Conservation (phyloP, 2,329 filamentous ascomycete species). For the Leptosphaerulina australis region DNA sequence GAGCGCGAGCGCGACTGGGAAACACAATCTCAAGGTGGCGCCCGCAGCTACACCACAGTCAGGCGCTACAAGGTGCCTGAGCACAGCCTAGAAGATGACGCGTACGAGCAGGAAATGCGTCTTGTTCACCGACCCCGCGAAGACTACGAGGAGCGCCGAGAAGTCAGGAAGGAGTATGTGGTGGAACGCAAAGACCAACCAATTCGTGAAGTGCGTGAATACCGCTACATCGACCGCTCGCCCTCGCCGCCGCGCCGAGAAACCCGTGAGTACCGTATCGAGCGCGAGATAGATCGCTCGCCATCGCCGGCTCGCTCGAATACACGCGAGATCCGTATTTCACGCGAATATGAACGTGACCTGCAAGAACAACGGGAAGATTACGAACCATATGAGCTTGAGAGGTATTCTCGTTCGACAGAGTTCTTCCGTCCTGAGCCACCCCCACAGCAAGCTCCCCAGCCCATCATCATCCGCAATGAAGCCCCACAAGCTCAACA, state of each 20-base stretch:
- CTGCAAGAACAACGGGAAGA: conserved; percentile 34
- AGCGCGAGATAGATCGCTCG: conserved; percentile 58
- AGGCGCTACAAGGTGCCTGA: conserved; percentile 66
- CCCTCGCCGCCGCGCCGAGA: conserved; percentile 54
- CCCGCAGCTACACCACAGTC: conserved; percentile 59
- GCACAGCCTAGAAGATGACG: conserved; percentile 49
- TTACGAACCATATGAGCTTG: conserved; percentile 49
- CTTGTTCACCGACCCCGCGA: conserved; percentile 52
- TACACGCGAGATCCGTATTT: conserved; percentile 42
- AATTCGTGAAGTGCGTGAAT: conserved; percentile 44
- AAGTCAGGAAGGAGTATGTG: conserved; percentile 46
- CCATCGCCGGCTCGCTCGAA: conserved; percentile 53
- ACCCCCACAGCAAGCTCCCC: conserved; percentile 32
- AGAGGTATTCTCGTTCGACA: conserved; percentile 59
- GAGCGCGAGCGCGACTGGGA: conserved; percentile 57
- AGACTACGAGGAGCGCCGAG: conserved; percentile 41
- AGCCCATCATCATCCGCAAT: conserved; percentile 59
- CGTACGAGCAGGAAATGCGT: conserved; percentile 56
- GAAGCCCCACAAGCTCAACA: conserved; percentile 58
- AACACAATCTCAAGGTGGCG: conserved; percentile 44
- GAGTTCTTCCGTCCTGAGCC: conserved; percentile 58
- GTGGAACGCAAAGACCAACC: conserved; percentile 44
- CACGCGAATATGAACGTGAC: conserved; percentile 45
- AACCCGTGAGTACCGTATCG: conserved; percentile 58
- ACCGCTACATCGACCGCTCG: conserved; percentile 46